These are phyloP conservation scores for Spergularia azorica DNA, from an alignment of 179 eudicot species.

Conservation along the genomic window DNA sequence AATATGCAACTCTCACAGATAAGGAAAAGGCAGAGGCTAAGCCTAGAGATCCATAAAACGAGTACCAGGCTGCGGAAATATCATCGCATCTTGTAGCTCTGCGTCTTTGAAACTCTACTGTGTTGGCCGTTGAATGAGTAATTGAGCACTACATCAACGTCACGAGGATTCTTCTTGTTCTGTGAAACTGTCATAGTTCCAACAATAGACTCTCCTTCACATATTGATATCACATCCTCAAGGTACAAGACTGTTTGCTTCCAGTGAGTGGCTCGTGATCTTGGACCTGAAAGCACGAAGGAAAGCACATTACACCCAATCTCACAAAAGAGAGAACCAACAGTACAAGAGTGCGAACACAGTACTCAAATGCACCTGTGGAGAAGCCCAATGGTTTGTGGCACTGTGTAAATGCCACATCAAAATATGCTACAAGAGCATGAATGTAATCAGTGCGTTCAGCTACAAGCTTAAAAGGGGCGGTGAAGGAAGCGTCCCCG, in stretches of 20 bases:
- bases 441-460: slow-evolving; percentile 94
- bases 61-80: neutral
- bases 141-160: slow-evolving; percentile 75
- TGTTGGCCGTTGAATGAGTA: slow-evolving; percentile 76
- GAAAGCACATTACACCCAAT: neutral
- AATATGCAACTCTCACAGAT: neutral
- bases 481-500: slow-evolving; percentile 95
- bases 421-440: slow-evolving; percentile 98
- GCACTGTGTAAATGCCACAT: slow-evolving; percentile 84
- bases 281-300: slow-evolving; percentile 65
- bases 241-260: slow-evolving; percentile 94
- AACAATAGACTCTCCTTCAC: slow-evolving; percentile 73
- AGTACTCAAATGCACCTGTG: slow-evolving; percentile 48
- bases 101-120: slow-evolving; percentile 70
- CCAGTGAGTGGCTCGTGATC: slow-evolving; percentile 87
- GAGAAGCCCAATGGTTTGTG: slow-evolving; percentile 90
- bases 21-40: neutral
- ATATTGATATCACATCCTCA: slow-evolving; percentile 80
- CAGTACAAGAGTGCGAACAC: too few species aligned
- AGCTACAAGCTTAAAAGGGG: slow-evolving; percentile 90
- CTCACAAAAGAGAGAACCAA: neutral
- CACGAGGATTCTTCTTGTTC: slow-evolving; percentile 96
- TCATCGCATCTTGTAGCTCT: slow-evolving; percentile 78
- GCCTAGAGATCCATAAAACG: neutral
- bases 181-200: slow-evolving; percentile 88